phyloP scores from a whole-genome alignment of 2,329 filamentous ascomycete genomes.

The Fusarium pininemorale region DNA sequence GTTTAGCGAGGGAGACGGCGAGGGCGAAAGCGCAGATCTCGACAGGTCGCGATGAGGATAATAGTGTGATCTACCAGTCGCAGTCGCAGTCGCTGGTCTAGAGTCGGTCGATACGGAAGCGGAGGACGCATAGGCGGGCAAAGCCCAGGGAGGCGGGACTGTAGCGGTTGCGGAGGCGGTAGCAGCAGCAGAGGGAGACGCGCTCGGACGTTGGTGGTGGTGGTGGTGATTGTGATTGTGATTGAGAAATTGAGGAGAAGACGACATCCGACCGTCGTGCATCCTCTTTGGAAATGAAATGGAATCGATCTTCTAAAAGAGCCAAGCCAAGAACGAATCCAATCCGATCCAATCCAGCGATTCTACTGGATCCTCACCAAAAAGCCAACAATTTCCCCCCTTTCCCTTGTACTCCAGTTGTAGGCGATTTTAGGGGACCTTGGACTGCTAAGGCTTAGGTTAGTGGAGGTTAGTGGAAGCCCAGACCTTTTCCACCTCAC shows the following conservation, averaged over 20 bases:
- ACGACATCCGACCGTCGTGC: conserved; percentile 38
- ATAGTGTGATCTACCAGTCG: conserved; percentile 4
- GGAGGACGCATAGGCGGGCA: conserved; percentile 26
- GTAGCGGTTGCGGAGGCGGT: conserved; percentile 28
- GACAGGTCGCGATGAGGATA: conserved; percentile 28
- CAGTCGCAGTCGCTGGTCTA: conserved; percentile 6
- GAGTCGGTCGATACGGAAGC: conserved; percentile 32
- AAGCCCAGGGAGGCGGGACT: conserved; percentile 35
- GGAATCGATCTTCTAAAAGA: background rate
- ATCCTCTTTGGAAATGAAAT: conserved; percentile 38
- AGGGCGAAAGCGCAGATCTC: conserved; percentile 27
- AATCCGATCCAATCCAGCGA: conserved; percentile 19
- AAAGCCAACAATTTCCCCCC: conserved; percentile 40
- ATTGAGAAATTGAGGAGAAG: conserved; percentile 20
- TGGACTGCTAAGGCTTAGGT: conserved; percentile 17
- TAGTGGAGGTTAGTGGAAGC: conserved; percentile 34
- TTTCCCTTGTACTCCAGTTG: conserved; percentile 33
- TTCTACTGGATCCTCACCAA: conserved; percentile 35
- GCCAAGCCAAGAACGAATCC: background rate
- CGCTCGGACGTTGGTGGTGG: conserved; percentile 26
- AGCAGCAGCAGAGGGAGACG: conserved; percentile 15
- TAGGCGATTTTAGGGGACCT: conserved; percentile 26
- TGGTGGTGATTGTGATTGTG: conserved; percentile 2
- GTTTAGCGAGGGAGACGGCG: conserved; percentile 32
- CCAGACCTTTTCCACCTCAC: conserved; percentile 21